phyloP scores from a whole-genome alignment of 208 protist species.

The Leishmania braziliensis region DNA sequence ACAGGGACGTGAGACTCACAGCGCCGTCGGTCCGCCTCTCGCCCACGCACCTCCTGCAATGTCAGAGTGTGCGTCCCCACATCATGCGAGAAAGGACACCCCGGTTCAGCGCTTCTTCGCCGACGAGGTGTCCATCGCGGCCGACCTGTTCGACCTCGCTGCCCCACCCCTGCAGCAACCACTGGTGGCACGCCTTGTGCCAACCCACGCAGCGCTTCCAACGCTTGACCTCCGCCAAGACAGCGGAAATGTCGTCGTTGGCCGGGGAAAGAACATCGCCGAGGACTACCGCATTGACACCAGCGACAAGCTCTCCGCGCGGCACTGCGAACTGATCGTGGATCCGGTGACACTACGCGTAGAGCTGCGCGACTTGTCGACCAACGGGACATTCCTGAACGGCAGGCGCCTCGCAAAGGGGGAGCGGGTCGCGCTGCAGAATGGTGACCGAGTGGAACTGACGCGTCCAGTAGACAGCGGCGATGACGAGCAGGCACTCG shows the following conservation, averaged over 20 bases:
- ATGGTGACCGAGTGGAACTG: conserved; percentile 58
- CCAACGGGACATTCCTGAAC: conserved; percentile 87
- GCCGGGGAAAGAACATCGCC: conserved; percentile 70
- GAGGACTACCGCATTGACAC: conserved; percentile 60
- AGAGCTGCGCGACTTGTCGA: conserved; percentile 61
- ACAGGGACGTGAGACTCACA: neutral
- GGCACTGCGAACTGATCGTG: conserved; percentile 74
- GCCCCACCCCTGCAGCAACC: conserved; percentile 67
- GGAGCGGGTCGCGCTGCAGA: conserved; percentile 43
- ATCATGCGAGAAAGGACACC: conserved; percentile 3
- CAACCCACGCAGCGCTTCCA: conserved; percentile 22
- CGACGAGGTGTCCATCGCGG: conserved; percentile 29
- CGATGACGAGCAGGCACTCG: neutral
- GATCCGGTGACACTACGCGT: conserved; percentile 61
- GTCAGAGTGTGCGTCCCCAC: neutral
- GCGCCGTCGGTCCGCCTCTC: neutral
- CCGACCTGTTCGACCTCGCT: conserved; percentile 79
- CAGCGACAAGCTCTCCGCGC: conserved; percentile 53
- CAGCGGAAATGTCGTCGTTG: conserved; percentile 47
- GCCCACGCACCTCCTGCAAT: neutral
- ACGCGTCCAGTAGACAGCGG: conserved; percentile 27
- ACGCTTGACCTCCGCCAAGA: conserved; percentile 50
- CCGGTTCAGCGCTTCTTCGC: conserved; percentile 14
- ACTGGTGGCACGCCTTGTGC: conserved; percentile 76
- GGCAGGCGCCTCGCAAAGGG: conserved; percentile 50